A percentile compares a stretch with the other conserved stretches of the same genome.
Evolutionary conservation across 2,329 filamentous ascomycete genomes (phyloP).

Genomic region (Fusarium robinianum): DNA sequence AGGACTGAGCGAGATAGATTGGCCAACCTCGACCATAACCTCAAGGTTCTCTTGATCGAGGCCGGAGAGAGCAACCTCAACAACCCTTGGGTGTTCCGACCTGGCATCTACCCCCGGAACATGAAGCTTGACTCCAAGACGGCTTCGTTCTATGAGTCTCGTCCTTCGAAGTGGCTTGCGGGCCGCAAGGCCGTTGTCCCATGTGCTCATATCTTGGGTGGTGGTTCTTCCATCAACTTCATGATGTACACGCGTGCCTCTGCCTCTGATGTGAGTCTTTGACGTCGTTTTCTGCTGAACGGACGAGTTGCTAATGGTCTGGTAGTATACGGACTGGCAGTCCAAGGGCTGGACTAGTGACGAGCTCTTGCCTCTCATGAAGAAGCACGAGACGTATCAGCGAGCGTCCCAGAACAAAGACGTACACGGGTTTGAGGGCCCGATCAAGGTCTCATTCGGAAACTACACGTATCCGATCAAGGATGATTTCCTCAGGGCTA

Average conservation of each 20-base stretch:
- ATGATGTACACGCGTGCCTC: constrained; percentile 57
- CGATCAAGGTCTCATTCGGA: constrained; percentile 81
- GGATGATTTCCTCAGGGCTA: constrained; percentile 76
- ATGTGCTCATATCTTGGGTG: constrained; percentile 72
- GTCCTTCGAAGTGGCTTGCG: constrained; percentile 72
- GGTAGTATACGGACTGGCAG: constrained; percentile 65
- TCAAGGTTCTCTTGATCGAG: constrained; percentile 71
- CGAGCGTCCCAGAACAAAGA: constrained; percentile 65
- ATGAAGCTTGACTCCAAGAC: constrained; percentile 82
- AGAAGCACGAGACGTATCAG: constrained; percentile 81
- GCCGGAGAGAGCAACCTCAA: constrained; percentile 75
- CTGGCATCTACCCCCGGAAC: constrained; percentile 76
- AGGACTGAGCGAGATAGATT: constrained; percentile 54
- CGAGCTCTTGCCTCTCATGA: constrained; percentile 76
- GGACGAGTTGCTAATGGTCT: not conserved
- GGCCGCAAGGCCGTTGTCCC: constrained; percentile 76
- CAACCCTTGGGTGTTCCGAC: constrained; percentile 77
- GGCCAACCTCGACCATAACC: constrained; percentile 76
- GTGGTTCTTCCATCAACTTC: constrained; percentile 77
- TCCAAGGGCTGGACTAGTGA: constrained; percentile 79
- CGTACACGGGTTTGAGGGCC: constrained; percentile 76
- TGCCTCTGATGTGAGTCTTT: constrained; percentile 31
- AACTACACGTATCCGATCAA: constrained; percentile 83
- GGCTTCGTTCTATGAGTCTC: constrained; percentile 79
- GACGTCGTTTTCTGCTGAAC: not conserved